Evolutionary conservation across 805 yeast genomes (phyloP).

Genomic region (Cyberlindnera mississippiensis): DNA sequence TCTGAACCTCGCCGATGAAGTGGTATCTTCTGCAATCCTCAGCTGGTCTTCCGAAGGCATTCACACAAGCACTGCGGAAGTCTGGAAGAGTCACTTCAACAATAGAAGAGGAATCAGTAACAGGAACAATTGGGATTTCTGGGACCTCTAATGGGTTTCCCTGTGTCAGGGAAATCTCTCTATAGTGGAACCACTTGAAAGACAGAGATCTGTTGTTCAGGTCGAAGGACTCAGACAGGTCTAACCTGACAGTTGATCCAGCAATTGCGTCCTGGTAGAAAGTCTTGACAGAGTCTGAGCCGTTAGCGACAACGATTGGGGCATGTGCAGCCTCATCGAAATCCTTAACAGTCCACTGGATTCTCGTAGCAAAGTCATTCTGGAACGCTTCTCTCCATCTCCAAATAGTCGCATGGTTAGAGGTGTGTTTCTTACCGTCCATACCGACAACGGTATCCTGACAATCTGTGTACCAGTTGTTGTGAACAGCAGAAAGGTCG

Average conservation of each 20-base stretch:
- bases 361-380: conserved; percentile 30
- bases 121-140: conserved; percentile 11
- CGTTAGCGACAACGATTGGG: conserved; percentile 28
- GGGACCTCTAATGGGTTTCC: conserved; percentile 23
- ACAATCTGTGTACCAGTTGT: conserved; percentile 25
- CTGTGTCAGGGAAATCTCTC: conserved; percentile 22
- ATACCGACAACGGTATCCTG: conserved; percentile 18
- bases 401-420: conserved; percentile 32
- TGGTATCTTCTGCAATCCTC: conserved; percentile 22
- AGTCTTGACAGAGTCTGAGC: conserved; percentile 23
- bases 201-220: conserved; percentile 9
- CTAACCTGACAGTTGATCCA: neutral
- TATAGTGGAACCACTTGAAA: conserved; percentile 28
- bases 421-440: conserved; percentile 15
- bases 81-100: conserved; percentile 19
- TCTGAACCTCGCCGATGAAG: conserved; percentile 22
- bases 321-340: conserved; percentile 25
- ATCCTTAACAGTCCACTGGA: conserved; percentile 31
- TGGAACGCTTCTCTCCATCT: conserved; percentile 33
- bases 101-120: conserved; percentile 11
- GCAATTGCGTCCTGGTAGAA: conserved; percentile 13
- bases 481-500: conserved; percentile 22
- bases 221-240: conserved; percentile 7
- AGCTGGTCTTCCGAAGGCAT: neutral
- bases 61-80: conserved; percentile 10